phyloP scores from a whole-genome alignment of 768 basidiomycete genomes.

The Amanita phalloides region DNA sequence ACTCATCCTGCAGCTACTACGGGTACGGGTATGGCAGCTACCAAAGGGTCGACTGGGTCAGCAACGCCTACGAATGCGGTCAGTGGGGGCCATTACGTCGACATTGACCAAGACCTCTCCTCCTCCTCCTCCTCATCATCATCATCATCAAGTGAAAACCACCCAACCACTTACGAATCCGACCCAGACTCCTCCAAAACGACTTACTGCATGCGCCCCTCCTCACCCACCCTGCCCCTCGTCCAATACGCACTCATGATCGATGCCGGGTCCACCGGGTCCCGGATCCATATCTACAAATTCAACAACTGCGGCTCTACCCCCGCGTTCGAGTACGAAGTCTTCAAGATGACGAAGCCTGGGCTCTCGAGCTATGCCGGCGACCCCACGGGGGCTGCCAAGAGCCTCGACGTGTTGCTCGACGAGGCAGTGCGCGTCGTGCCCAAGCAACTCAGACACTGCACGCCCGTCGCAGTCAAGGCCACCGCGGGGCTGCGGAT shows the following conservation, averaged over 20 bases:
- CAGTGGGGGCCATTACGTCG: neutral
- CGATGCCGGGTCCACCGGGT: conserved; percentile 96
- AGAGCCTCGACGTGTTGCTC: conserved; percentile 67
- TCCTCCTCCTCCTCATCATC: conserved; percentile 5
- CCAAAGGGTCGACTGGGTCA: too few relatives aligned
- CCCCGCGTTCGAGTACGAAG: conserved; percentile 84
- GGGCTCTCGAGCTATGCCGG: conserved; percentile 62
- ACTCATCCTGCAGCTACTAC: too few relatives aligned
- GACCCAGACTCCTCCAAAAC: conserved; percentile 71
- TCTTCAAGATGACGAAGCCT: conserved; percentile 73
- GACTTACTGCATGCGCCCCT: conserved; percentile 53
- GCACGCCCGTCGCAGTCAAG: conserved; percentile 86
- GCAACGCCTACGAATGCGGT: neutral
- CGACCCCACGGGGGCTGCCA: conserved; percentile 60
- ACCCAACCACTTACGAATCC: conserved; percentile 52
- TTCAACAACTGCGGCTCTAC: conserved; percentile 83
- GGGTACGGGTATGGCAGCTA: too few relatives aligned
- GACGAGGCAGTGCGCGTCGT: conserved; percentile 75
- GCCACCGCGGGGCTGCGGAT: conserved; percentile 83
- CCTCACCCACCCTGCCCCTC: conserved; percentile 37
- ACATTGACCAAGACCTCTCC: conserved; percentile 7
- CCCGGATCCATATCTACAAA: conserved; percentile 96
- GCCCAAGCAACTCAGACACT: conserved; percentile 52
- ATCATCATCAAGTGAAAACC: conserved; percentile 14
- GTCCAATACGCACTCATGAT: conserved; percentile 96